Conservation (phyloP, 345 rosid species). For the Ailanthus altissimus region DNA sequence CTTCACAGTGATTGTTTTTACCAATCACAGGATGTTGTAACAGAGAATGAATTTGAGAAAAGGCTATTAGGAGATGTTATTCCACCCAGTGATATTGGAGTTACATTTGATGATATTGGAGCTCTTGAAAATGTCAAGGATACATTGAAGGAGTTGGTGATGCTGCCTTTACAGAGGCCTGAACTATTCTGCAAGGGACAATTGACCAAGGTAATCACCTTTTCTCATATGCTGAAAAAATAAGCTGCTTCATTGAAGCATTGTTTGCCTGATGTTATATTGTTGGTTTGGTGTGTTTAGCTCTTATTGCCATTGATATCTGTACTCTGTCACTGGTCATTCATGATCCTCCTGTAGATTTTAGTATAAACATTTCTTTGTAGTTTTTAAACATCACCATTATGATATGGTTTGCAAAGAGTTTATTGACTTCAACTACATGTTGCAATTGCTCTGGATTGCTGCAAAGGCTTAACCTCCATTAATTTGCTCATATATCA, state of each 20-base stretch:
- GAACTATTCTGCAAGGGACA: conserved; percentile 91
- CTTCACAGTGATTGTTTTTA: conserved; percentile 20
- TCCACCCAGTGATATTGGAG: conserved; percentile 85
- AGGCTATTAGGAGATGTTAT: conserved; percentile 78
- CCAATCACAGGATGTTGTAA: conserved; percentile 67
- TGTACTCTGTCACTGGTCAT: background rate
- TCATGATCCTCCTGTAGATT: background rate
- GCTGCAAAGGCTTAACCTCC: background rate
- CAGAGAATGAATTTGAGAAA: conserved; percentile 86
- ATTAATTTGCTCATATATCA: background rate
- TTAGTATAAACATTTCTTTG: background rate
- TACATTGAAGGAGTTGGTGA: conserved; percentile 84
- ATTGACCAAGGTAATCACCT: conserved; percentile 62
- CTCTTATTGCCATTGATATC: background rate
- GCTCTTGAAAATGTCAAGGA: conserved; percentile 93
- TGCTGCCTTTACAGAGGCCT: conserved; percentile 89
- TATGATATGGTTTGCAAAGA: background rate
- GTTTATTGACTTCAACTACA: background rate
- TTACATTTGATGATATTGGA: conserved; percentile 88
- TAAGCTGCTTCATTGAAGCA: conserved; percentile 6
- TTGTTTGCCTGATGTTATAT: background rate
- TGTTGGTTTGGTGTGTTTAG: background rate
- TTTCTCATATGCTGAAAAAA: background rate
- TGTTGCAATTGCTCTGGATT: conserved; percentile 3
- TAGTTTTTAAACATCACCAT: background rate